Base-by-base conservation (phyloP, 495 filamentous ascomycete species). In the Entonaema liquescens region DNA sequence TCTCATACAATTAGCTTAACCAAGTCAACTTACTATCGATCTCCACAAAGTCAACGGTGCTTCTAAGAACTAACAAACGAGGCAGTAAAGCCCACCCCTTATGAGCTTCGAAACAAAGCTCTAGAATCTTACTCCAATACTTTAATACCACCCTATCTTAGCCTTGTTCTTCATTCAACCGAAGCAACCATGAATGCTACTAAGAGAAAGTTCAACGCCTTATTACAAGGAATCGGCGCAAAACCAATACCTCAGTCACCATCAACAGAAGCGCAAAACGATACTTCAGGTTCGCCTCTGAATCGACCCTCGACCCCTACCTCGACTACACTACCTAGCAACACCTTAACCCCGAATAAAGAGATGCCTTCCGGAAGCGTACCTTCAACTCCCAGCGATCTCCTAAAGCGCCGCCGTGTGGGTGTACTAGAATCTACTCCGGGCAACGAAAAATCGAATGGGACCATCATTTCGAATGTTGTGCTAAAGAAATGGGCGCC, bases 131-230 rank as follows among this genome's bases (percentile, higher is more conserved):
- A 33, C 31, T 33, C 5, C 31, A 33, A 33, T 9, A 50, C 38
- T 38, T 35, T 15, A 38, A 62, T 66, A 71, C 42, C 40, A 64
- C 57, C 59, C 65, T 57, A 26, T 44, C 36, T 8, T 21, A 54
- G 26, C 56, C 33, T 47, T n/a, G 53, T 36, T 15, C 55, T 47
- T 29, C 57, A 38, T 57, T 49, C 44, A 73, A n/a, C 55, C 26
- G 25, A 33, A 47, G 19, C 44, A 21, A 73, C 59, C 61, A 87
- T 86, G 85, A 87, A 87, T 75, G 75, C 82, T 59, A 85, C 82
- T 9, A 87, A 87, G 75, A 78, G 85, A 53, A 87, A 87, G 74
- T 87, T 87, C 77, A 86, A 87, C 72, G 79, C 84, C 65, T 80
- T 87, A 15, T 71, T 87, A 13, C 83, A 84, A 65, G 82, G 83